Percentiles rank a stretch among this genome's conserved stretches.
These are phyloP conservation scores for Coemansia brasiliensis DNA, from an alignment of 192 early-diverging fungal genomes.

Conservation along the genomic window DNA sequence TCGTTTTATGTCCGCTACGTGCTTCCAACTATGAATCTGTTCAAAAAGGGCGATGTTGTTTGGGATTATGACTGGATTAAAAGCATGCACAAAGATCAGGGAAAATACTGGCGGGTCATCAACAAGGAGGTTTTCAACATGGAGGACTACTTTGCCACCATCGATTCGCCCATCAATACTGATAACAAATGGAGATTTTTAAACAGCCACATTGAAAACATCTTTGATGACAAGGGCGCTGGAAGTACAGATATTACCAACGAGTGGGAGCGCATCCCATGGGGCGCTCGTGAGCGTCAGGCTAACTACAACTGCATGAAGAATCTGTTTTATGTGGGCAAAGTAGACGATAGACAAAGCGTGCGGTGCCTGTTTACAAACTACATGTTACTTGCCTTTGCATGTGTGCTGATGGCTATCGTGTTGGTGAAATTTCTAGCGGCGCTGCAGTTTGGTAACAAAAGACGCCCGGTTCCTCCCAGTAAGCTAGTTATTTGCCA, in stretches of 20 bases:
- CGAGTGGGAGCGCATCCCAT: constrained; percentile 45
- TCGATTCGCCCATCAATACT: constrained; percentile 35
- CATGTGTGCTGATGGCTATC: constrained; percentile 75
- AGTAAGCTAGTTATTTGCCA: constrained; percentile 95
- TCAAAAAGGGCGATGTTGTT: constrained; percentile 64
- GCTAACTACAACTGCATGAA: constrained; percentile 76
- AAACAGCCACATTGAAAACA: constrained; percentile 50
- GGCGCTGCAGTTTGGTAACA: constrained; percentile 74
- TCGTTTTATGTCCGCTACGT: constrained; percentile 33
- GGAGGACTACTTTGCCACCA: constrained; percentile 58
- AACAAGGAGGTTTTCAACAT: constrained; percentile 68
- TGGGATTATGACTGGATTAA: constrained; percentile 59
- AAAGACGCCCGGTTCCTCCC: constrained; percentile 70
- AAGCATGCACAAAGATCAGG: constrained; percentile 54
- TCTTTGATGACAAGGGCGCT: constrained; percentile 59
- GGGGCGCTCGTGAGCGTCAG: constrained; percentile 19
- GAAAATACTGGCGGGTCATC: constrained; percentile 63
- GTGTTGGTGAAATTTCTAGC: constrained; percentile 82
- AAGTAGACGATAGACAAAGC: constrained; percentile 74
- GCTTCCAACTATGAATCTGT: constrained; percentile 37
- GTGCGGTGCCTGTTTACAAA: constrained; percentile 80
- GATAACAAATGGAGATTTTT: constrained; percentile 27
- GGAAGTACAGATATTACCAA: constrained; percentile 50
- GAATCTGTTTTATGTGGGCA: constrained; percentile 83
- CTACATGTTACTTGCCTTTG: constrained; percentile 80